phyloP scores from a whole-genome alignment of 192 early-diverging fungal species.

The Spizellomyces sp. region DNA sequence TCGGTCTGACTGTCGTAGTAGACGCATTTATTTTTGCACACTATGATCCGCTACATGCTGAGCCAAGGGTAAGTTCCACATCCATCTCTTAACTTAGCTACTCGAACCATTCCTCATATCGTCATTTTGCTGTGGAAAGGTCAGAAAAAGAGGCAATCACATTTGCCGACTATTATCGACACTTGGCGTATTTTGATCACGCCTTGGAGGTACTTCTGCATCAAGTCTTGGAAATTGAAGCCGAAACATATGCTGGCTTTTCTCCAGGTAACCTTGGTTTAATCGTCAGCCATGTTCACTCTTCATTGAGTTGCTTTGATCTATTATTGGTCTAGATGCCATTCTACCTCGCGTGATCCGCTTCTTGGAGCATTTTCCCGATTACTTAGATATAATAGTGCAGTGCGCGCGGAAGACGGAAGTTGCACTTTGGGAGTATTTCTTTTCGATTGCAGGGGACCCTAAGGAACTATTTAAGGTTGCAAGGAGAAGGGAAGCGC shows the following conservation, averaged over 20 bases:
- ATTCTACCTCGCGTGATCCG: slow-evolving; percentile 71
- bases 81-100: background rate
- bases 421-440: slow-evolving; percentile 83
- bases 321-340: slow-evolving; percentile 28
- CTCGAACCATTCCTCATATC: background rate
- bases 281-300: background rate
- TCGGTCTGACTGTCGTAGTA: slow-evolving; percentile 20
- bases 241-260: slow-evolving; percentile 47
- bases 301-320: slow-evolving; percentile 14
- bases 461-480: slow-evolving; percentile 84
- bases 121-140: slow-evolving; percentile 25
- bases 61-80: slow-evolving; percentile 27
- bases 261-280: slow-evolving; percentile 8
- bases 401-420: slow-evolving; percentile 98
- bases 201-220: slow-evolving; percentile 91
- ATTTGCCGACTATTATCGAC: slow-evolving; percentile 72
- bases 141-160: slow-evolving; percentile 61
- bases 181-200: slow-evolving; percentile 87
- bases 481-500: slow-evolving; percentile 11
- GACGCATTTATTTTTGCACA: slow-evolving; percentile 79
- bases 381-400: slow-evolving; percentile 85
- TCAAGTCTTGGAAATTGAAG: slow-evolving; percentile 82
- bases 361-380: slow-evolving; percentile 80
- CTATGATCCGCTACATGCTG: slow-evolving; percentile 66
- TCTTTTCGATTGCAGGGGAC: slow-evolving; percentile 86